Evolutionary conservation across 2,329 filamentous ascomycete species (phyloP), one percentile per base, ranked within the genome.

Genomic region (Colletotrichum chlorophyti): DNA sequence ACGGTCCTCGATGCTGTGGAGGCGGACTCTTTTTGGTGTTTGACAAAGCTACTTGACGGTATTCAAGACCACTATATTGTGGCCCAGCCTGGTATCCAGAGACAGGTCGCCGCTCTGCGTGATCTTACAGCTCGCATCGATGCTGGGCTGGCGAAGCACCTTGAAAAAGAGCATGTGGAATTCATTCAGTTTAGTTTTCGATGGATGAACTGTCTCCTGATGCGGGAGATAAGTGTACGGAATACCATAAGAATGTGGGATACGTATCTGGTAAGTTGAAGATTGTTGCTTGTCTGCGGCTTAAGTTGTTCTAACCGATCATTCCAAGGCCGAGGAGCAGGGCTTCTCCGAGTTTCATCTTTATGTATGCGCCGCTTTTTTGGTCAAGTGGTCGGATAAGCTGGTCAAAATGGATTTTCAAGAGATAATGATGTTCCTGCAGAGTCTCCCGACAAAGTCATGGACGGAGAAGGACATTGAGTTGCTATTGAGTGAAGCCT

Each of bases 211-310:
- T 99, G 95, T 73, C 84, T 99, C 49, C 81, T 99, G 64, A 99
- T 99, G 95, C 86, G 95, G 63, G 95, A 99, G 76, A 91, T 99
- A 64, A 97, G 91, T 70, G 94, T 99, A 55, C 91, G 89, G 72
- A 98, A 97, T 72, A 97, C 93, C 1, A 96, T 99, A 63, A 84
- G 95, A 66, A 99, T 99, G 95, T 99, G 95, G 95, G 95, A 99
- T 74, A 99, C 95, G 23, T 99, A 99, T 77, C 85, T 99, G 78
- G 94, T 97, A 79, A 71, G 87, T 76, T 48, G 24, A 11, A n/a
- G n/a, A n/a, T n/a, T n/a, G n/a, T n/a, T n/a, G n/a, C n/a, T n/a
- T n/a, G n/a, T n/a, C n/a, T n/a, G n/a, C n/a, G n/a, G n/a, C n/a
- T n/a, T n/a, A n/a, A n/a, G n/a, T n/a, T n/a, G n/a, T 9, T 14